These are phyloP conservation scores for Pluteus cervinus DNA, from an alignment of 768 basidiomycete species.

Conservation along the genomic window DNA sequence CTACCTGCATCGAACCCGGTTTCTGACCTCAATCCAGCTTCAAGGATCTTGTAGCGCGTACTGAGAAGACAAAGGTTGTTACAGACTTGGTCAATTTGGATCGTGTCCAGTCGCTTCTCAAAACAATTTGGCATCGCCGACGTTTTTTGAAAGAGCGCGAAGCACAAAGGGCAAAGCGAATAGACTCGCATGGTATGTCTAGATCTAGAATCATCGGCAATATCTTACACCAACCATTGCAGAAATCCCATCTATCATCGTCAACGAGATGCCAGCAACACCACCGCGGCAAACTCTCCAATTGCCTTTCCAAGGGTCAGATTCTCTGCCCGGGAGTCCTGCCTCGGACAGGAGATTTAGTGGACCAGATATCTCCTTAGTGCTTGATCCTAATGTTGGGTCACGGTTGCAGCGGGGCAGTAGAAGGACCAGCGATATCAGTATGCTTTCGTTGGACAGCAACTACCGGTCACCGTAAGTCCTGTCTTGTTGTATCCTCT, in stretches of 20 bases:
- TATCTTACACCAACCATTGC: too few species aligned
- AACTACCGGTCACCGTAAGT: slow-evolving; percentile 44
- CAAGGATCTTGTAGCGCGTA: slow-evolving; percentile 73
- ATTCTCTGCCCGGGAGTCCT: slow-evolving; percentile 31
- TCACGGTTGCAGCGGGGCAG: slow-evolving; percentile 49
- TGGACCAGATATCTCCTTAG: slow-evolving; percentile 41
- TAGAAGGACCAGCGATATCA: slow-evolving; percentile 52
- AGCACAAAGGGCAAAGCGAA: too few species aligned
- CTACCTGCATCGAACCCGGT: too few species aligned
- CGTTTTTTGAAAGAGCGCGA: slow-evolving; percentile 54
- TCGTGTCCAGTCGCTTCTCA: slow-evolving; percentile 74
- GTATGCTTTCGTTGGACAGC: slow-evolving; percentile 51
- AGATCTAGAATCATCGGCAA: too few species aligned
- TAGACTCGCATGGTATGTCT: slow-evolving; percentile 35
- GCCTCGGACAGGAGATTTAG: slow-evolving; percentile 29
- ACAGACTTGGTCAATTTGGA: slow-evolving; percentile 83
- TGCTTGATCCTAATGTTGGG: slow-evolving; percentile 33
- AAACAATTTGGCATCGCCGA: slow-evolving; percentile 66
- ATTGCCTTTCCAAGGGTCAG: slow-evolving; percentile 20
- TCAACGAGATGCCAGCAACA: slow-evolving; percentile 51
- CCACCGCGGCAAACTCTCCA: slow-evolving; percentile 57
- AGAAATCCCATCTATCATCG: slow-evolving; percentile 71
- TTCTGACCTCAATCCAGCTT: slow-evolving; percentile 46
- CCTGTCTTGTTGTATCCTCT: background rate
- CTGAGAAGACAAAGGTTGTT: slow-evolving; percentile 73